A percentile compares a stretch with the other conserved stretches of the same genome.
These are phyloP conservation scores for Immersiporthe knoxdaviesiana DNA, from an alignment of 2,329 filamentous ascomycete species.

Conservation along the genomic window DNA sequence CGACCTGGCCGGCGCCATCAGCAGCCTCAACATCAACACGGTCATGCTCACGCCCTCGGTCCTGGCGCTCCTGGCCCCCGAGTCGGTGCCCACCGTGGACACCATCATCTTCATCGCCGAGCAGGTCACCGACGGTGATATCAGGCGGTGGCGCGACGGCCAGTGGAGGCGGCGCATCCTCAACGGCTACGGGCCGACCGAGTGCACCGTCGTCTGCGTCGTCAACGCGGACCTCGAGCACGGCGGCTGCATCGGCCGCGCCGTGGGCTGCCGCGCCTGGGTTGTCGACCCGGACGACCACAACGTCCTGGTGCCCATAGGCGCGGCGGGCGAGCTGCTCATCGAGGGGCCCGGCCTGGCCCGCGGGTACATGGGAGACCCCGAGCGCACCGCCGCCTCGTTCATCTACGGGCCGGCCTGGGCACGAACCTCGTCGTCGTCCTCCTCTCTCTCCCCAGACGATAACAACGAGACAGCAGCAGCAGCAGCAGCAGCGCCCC, in stretches of 20 bases:
- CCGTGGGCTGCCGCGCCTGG: constrained; percentile 39
- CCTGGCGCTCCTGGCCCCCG: constrained; percentile 19
- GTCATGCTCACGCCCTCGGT: constrained; percentile 24
- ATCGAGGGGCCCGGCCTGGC: constrained; percentile 65
- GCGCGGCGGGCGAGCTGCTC: constrained; percentile 56
- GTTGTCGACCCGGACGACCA: constrained; percentile 54
- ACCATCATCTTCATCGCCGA: constrained; percentile 1
- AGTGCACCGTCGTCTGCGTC: background rate
- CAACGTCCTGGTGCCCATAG: constrained; percentile 51
- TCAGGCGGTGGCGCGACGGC: constrained; percentile 46
- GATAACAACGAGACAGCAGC: background rate
- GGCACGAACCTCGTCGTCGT: constrained; percentile 13
- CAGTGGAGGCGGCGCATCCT: constrained; percentile 47
- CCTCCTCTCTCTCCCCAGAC: no score
- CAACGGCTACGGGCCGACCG: constrained; percentile 31
- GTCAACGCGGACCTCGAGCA: background rate
- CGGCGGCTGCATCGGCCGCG: constrained; percentile 6
- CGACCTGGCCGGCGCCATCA: constrained; percentile 35
- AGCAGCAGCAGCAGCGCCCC: background rate
- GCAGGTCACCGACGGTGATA: constrained; percentile 11
- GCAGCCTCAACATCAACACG: constrained; percentile 30
- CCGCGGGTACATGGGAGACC: constrained; percentile 62
- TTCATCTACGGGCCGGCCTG: constrained; percentile 50
- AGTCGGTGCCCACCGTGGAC: constrained; percentile 13
- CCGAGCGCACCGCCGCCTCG: constrained; percentile 57